Evolutionary conservation across 2,329 filamentous ascomycete genomes (phyloP), one percentile per base, ranked within the genome.

Genomic region (Truncatella angustata): DNA sequence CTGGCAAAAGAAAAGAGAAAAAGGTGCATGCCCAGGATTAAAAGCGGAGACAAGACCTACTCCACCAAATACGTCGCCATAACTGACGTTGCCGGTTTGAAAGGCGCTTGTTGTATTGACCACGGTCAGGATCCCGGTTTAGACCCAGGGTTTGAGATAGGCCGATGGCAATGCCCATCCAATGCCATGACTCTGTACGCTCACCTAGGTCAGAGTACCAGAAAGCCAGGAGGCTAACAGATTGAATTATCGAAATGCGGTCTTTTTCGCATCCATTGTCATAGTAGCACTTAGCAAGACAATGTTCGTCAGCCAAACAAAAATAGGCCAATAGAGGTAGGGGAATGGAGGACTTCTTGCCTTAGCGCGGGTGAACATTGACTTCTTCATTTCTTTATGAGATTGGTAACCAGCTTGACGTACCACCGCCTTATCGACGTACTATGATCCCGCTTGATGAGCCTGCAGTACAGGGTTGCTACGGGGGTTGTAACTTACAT

Each of bases 21-120:
- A n/a, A n/a, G n/a, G n/a, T n/a, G n/a, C n/a, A n/a, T n/a, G n/a
- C n/a, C n/a, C n/a, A n/a, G n/a, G n/a, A n/a, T n/a, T n/a, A n/a
- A n/a, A n/a, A n/a, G n/a, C n/a, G n/a, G n/a, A n/a, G n/a, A n/a
- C n/a, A n/a, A n/a, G n/a, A n/a, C 52, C 36, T 48, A 34, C 62
- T 68, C 70, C 70, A 72, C 71, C 71, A 74, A 18, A 73, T 62
- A 10, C 69, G 67, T 21, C 69, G 64, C 68, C 70, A 71, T 9
- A 72, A 53, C 48, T 63, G 28, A 55, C 58, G 46, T 36, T 52
- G 52, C 18, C 52, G 44, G 21, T 52, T 40, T 30, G 52, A 51
- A 21, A 56, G 45, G 20, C 52, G 49, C 5, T 36, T 39, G 42
- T 56, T 56, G 45, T 51, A 54, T 34, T 53, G 51, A 14, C 48